Conservation (phyloP, 257 asterid species). For the Orobanche coerulescens region DNA sequence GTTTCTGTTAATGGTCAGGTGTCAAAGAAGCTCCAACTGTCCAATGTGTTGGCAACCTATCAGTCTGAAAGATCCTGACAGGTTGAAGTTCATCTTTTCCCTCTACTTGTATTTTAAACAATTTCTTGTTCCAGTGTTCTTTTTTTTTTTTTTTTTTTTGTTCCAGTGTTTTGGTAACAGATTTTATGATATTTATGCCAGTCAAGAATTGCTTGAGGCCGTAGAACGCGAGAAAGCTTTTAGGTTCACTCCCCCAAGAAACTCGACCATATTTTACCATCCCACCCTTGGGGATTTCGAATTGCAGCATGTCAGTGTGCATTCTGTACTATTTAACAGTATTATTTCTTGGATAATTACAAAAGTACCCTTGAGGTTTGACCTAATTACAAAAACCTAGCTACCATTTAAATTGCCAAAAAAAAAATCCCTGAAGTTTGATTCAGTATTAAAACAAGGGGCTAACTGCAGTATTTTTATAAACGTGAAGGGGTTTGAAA, state of each 20-base stretch:
- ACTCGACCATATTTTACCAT: slow-evolving; percentile 43
- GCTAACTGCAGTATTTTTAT: no score
- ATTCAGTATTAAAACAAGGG: no score
- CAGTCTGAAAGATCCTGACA: slow-evolving; percentile 65
- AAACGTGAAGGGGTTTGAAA: no score
- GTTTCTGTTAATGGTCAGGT: slow-evolving; percentile 37
- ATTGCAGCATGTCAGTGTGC: slow-evolving; percentile 47
- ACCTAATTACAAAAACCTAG: no score
- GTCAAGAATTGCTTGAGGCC: slow-evolving; percentile 77
- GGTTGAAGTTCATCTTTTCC: slow-evolving; percentile 32
- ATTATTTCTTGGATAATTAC: no score
- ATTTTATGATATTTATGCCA: slow-evolving; percentile 25
- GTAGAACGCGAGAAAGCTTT: slow-evolving; percentile 57
- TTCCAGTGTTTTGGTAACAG: slow-evolving; percentile 8
- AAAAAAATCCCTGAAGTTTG: no score
- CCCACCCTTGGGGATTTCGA: slow-evolving; percentile 55
- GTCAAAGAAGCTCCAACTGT: slow-evolving; percentile 87
- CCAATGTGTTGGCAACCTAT: slow-evolving; percentile 92
- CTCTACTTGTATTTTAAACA: slow-evolving; percentile 1
- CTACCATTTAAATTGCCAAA: no score
- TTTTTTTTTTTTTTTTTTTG: no score
- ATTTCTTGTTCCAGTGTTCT: neutral
- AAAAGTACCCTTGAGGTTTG: no score
- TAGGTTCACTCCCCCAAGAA: slow-evolving; percentile 52
- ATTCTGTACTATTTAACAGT: neutral